Conservation (phyloP, 768 basidiomycete genomes). For the Podaxis mareebaensis region DNA sequence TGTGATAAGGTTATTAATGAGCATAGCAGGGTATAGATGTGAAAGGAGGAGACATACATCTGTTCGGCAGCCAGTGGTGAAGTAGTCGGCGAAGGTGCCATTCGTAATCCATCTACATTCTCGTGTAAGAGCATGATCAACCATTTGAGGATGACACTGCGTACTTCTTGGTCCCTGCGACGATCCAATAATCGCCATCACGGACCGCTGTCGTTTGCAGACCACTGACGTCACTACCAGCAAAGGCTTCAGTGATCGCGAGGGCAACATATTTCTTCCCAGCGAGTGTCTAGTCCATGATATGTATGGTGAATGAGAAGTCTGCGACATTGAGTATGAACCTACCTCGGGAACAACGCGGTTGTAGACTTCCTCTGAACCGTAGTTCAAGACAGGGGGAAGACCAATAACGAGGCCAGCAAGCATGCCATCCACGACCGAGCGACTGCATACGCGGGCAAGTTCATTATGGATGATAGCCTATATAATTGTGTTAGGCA, state of each 20-base stretch:
- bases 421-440: slow-evolving; percentile 84
- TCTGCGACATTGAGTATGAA: neutral
- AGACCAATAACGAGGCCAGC: slow-evolving; percentile 85
- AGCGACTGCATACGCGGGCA: slow-evolving; percentile 79
- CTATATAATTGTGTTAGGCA: slow-evolving; percentile 31
- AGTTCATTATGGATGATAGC: slow-evolving; percentile 82
- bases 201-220: slow-evolving; percentile 82
- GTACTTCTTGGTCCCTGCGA: slow-evolving; percentile 93
- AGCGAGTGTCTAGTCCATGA: slow-evolving; percentile 38
- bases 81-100: slow-evolving; percentile 82
- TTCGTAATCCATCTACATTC: slow-evolving; percentile 84
- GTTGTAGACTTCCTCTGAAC: slow-evolving; percentile 67
- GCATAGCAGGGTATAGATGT: neutral
- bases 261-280: slow-evolving; percentile 87
- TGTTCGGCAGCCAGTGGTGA: slow-evolving; percentile 77
- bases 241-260: slow-evolving; percentile 94
- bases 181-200: slow-evolving; percentile 85
- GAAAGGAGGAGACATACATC: slow-evolving; percentile 41
- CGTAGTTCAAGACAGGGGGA: slow-evolving; percentile 89
- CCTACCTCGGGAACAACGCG: slow-evolving; percentile 70
- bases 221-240: slow-evolving; percentile 83
- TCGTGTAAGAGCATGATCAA: neutral
- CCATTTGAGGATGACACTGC: slow-evolving; percentile 18
- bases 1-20: neutral
- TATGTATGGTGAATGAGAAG: neutral